Percentiles rank a stretch among this genome's conserved stretches.
Evolutionary conservation across 306 rosid genomes (phyloP).

Genomic region (Calophaca sinica): DNA sequence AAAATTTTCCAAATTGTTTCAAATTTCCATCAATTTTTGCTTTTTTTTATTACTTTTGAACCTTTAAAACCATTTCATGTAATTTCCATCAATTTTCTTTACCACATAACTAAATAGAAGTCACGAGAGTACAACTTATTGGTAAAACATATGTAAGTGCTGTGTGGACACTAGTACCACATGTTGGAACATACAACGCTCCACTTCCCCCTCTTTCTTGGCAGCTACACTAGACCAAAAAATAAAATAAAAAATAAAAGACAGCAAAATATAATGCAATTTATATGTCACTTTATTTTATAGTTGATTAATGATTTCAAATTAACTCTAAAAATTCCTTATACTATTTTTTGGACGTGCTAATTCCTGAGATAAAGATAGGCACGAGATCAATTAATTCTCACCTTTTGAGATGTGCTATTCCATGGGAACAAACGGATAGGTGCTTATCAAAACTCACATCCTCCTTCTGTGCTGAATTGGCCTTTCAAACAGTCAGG

Average conservation of each 20-base stretch:
- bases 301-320: neutral
- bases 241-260: too few species aligned
- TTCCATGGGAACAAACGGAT: conserved; percentile 14
- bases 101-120: too few species aligned
- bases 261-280: neutral
- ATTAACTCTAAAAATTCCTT: neutral
- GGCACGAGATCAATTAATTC: conserved; percentile 39
- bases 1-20: too few species aligned
- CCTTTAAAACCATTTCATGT: too few species aligned
- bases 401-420: conserved; percentile 35
- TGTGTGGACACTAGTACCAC: too few species aligned
- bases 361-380: conserved; percentile 20
- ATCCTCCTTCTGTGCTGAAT: conserved; percentile 35
- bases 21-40: neutral
- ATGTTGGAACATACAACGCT: too few species aligned
- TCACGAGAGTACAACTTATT: too few species aligned
- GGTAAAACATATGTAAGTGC: too few species aligned
- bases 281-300: neutral
- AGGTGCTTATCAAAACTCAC: conserved; percentile 12
- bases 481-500: conserved; percentile 30
- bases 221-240: too few species aligned
- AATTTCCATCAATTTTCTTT: too few species aligned
- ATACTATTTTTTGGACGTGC: neutral
- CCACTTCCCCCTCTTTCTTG: too few species aligned
- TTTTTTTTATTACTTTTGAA: too few species aligned